Base-by-base conservation (phyloP, 2,329 filamentous ascomycete species). In the Gyromitra esculenta region DNA sequence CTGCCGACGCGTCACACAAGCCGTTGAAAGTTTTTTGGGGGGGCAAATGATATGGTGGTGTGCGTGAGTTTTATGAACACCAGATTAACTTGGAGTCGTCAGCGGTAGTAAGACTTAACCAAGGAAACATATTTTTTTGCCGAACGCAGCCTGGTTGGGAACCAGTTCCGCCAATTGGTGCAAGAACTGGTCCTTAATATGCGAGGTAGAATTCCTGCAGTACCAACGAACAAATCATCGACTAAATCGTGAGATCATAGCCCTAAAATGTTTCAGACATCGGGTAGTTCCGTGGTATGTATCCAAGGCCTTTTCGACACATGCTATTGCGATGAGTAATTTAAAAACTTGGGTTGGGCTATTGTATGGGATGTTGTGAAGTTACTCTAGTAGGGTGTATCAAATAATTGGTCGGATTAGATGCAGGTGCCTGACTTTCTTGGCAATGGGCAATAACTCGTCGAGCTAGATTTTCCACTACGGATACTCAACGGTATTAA, bases 301-400 rank as follows among this genome's bases (percentile, higher is more conserved):
- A 52, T n/a, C 54, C 54, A 57, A 37, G 37, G 54, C 31, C 31
- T 57, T 57, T 25, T 57, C 37, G 54, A 57, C 31, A 57, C 31
- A 57, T 39, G n/a, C 54, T 57, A 13, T 5, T 35, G 31, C 31
- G 54, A 39, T 39, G 54, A 57, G 54, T 57, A 37, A 57, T n/a
- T 39, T 37, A 11, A 9, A 37, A 57, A 11, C 8, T 54, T 54
- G 5, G 13, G 18, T 25, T 31, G 25, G 13, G 13, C 7, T n/a
- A 18, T 13, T 13, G 43, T 2, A 9, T 45, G 15, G 21, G 48
- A 18, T 52, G n/a, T 8, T 8, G 9, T 54, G 50, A 54, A 31
- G 50, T 9, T 9, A 25, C 50, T 2, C 9, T 13, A 11, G 3
- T 4, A 31, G 25, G 25, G 15, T n/a, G 8, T 13, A 45, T 11